Conservation (phyloP, 2,329 filamentous ascomycete species). For the Neobulgaria alba region DNA sequence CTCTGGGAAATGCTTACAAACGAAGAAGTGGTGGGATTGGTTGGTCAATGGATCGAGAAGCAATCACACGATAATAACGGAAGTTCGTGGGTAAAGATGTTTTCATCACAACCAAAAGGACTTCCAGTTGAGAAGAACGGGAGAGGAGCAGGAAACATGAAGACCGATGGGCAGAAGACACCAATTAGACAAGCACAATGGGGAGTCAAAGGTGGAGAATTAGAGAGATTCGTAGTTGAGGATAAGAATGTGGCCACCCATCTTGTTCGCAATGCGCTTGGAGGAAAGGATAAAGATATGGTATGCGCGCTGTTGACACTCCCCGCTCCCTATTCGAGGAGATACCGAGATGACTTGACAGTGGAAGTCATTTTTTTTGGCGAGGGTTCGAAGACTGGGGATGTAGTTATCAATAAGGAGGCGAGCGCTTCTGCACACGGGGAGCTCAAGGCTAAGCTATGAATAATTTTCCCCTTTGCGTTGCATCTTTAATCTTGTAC, state of each 20-base stretch:
- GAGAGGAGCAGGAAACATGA: conserved; percentile 31
- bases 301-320: conserved; percentile 86
- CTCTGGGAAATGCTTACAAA: conserved; percentile 99
- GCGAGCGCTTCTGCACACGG: conserved; percentile 53
- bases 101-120: conserved; percentile 41
- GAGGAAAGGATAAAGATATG: conserved; percentile 88
- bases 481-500: too few species aligned
- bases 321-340: conserved; percentile 79
- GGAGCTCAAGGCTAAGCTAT: conserved; percentile 27
- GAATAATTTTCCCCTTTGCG: too few species aligned
- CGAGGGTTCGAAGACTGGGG: conserved; percentile 65
- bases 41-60: conserved; percentile 91
- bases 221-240: conserved; percentile 82
- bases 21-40: conserved; percentile 92
- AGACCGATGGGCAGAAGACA: conserved; percentile 64
- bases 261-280: conserved; percentile 87
- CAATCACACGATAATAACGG: conserved; percentile 40
- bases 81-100: conserved; percentile 59
- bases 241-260: conserved; percentile 97
- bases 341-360: conserved; percentile 93
- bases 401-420: conserved; percentile 76
- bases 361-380: conserved; percentile 99
- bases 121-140: conserved; percentile 69
- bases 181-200: conserved; percentile 89
- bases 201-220: conserved; percentile 66